Conservation (phyloP, 2,329 filamentous ascomycete genomes). For the Aspergillus latus region DNA sequence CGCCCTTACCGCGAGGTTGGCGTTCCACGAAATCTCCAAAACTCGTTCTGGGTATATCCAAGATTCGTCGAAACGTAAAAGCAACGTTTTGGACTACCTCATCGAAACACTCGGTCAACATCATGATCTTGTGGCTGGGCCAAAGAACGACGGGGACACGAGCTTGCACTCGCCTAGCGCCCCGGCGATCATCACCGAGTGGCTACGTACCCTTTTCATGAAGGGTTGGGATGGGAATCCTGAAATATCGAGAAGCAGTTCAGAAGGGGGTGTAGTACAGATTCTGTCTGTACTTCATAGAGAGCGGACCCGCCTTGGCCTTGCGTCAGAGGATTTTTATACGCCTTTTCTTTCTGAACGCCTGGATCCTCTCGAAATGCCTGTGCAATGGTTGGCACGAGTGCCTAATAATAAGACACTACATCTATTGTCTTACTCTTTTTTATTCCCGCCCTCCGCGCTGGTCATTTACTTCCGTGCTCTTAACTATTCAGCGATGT, state of each 20-base stretch:
- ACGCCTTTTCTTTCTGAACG: constrained; percentile 74
- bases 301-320: constrained; percentile 65
- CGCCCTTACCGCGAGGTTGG: constrained; percentile 50
- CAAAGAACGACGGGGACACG: constrained; percentile 5
- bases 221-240: constrained; percentile 78
- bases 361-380: constrained; percentile 72
- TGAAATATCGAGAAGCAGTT: constrained; percentile 66
- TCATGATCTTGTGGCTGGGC: constrained; percentile 19
- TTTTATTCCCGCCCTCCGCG: constrained; percentile 70
- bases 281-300: constrained; percentile 72
- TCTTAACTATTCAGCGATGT: constrained; percentile 86
- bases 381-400: constrained; percentile 68
- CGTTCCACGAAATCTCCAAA: constrained; percentile 51
- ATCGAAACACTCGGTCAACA: constrained; percentile 38
- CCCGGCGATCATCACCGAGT: constrained; percentile 42
- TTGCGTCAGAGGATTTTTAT: constrained; percentile 69
- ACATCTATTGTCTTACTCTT: constrained; percentile 78
- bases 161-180: constrained; percentile 26
- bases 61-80: constrained; percentile 29
- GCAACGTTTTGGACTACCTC: constrained; percentile 37
- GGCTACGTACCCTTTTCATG: constrained; percentile 66
- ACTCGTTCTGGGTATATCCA: constrained; percentile 31
- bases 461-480: constrained; percentile 82
- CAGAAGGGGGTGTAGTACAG: constrained; percentile 74
- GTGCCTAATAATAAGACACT: constrained; percentile 61